Base-by-base conservation (phyloP, 2,329 filamentous ascomycete genomes). In the Harringtonia lauricola region DNA sequence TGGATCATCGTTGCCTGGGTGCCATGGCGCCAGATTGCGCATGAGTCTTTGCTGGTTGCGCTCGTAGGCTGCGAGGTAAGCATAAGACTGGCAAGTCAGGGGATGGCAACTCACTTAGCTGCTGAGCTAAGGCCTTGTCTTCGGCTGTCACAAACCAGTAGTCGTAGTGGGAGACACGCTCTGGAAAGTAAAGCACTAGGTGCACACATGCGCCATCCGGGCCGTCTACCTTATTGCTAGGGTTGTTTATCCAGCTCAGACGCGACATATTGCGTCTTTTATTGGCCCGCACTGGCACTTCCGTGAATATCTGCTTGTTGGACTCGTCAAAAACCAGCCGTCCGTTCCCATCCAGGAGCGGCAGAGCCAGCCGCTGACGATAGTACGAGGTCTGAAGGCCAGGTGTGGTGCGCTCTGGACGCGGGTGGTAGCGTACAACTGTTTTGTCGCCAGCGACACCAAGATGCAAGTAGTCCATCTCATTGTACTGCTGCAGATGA, bases 111-210 rank as follows among this genome's bases (percentile, higher is more conserved):
- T 13, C 34, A 52, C 50, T 46, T 33, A 49, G 42, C 41, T 51
- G 46, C 12, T 43, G 45, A 2, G 52, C 52, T 26, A 49, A 43
- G 2, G 41, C 47, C 50, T 52, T 53, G 45, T 54, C 51, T 30
- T 49, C 51, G 13, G 44, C 42, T 13, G 49, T 47, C 17, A 54
- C 51, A 39, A 54, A 54, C 50, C 50, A 54, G 48, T 53, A 54
- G 45, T 51, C 45, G 44, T 48, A 49, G 43, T 50, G 41, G 33
- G 46, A 42, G 7, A 54, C 51, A 2, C 50, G 51, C 47, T 54
- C 52, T 4, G 52, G 52, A 38, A 51, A 53, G 47, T 52, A 51
- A 36, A 52, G 47, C 21, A 54, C 45, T 15, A 54, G 48, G 34
- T 51, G 47, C 28, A 53, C 49, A 33, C 47, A 49, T 8, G 47